Percentiles rank a stretch among this genome's conserved stretches.
Evolutionary conservation across 352 stramenopile genomes (phyloP).

Genomic region (Phytophthora rubi): DNA sequence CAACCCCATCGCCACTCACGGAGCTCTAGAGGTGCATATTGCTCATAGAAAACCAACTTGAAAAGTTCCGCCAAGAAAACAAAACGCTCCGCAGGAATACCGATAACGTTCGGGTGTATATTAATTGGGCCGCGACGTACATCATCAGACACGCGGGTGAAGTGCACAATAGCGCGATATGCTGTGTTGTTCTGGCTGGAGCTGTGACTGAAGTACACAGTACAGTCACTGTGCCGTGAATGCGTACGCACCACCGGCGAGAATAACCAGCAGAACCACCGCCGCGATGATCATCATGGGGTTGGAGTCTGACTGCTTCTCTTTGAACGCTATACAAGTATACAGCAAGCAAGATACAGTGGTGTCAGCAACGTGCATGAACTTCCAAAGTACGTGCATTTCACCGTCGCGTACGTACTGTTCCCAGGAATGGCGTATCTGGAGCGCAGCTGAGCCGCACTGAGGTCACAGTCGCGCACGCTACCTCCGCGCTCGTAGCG

Average conservation of each 20-base stretch:
- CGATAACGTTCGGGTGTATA: not conserved
- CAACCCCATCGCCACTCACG: too few relatives aligned
- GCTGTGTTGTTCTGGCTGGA: not conserved
- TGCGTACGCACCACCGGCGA: conserved; percentile 64
- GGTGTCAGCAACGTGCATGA: not conserved
- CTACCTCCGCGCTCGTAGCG: conserved; percentile 78
- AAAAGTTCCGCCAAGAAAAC: too few relatives aligned
- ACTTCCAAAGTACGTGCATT: not conserved
- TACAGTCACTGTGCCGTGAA: conserved; percentile 38
- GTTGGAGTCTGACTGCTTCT: conserved; percentile 58
- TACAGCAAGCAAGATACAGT: not conserved
- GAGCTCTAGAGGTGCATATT: too few relatives aligned
- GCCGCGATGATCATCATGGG: conserved; percentile 56
- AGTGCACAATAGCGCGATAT: not conserved
- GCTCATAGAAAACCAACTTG: too few relatives aligned
- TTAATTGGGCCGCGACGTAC: not conserved
- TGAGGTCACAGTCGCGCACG: conserved; percentile 80
- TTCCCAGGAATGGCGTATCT: conserved; percentile 84
- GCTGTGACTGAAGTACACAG: not conserved
- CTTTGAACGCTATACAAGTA: conserved; percentile 59
- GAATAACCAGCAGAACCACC: conserved; percentile 53
- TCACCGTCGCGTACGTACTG: conserved; percentile 55
- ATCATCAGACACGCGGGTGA: not conserved
- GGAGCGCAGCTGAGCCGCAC: conserved; percentile 74
- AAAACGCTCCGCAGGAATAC: not conserved